Conservation (phyloP, 2,329 filamentous ascomycete species). For the Xenosphaeropsis pyriputrescens region DNA sequence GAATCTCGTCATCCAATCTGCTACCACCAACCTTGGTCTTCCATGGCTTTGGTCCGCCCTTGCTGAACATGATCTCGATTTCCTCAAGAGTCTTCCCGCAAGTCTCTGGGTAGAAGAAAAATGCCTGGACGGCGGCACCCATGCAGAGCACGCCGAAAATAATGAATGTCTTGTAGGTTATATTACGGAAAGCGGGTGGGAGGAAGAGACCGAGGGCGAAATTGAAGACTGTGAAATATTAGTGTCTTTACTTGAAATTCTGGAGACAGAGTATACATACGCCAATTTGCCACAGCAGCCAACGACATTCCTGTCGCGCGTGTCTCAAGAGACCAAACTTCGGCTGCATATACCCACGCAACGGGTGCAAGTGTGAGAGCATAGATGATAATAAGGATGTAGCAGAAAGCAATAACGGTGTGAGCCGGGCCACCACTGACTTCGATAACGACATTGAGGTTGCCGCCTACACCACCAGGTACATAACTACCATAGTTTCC, state of each 20-base stretch:
- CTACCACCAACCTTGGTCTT: constrained; percentile 1
- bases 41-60: constrained; percentile 5
- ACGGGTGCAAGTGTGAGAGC: constrained; percentile 48
- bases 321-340: constrained; percentile 47
- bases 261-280: constrained; percentile 11
- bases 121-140: constrained; percentile 27
- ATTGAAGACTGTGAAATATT: constrained; percentile 31
- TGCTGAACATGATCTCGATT: constrained; percentile 18
- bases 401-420: constrained; percentile 50
- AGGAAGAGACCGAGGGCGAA: constrained; percentile 44
- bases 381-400: constrained; percentile 48
- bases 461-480: constrained; percentile 25
- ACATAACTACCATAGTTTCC: constrained; percentile 23
- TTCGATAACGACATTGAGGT: constrained; percentile 35
- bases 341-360: constrained; percentile 50
- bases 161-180: constrained; percentile 36
- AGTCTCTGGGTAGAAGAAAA: constrained; percentile 21
- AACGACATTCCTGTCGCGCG: constrained; percentile 44
- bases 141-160: constrained; percentile 31
- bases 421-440: constrained; percentile 38
- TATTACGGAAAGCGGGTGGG: constrained; percentile 41
- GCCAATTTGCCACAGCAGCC: constrained; percentile 36
- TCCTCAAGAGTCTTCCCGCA: constrained; percentile 18
- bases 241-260: not conserved
- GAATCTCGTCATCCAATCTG: constrained; percentile 2